Evolutionary conservation across 768 basidiomycete genomes (phyloP), one percentile per base, ranked within the genome.

Genomic region (Mycena sanguinolenta): DNA sequence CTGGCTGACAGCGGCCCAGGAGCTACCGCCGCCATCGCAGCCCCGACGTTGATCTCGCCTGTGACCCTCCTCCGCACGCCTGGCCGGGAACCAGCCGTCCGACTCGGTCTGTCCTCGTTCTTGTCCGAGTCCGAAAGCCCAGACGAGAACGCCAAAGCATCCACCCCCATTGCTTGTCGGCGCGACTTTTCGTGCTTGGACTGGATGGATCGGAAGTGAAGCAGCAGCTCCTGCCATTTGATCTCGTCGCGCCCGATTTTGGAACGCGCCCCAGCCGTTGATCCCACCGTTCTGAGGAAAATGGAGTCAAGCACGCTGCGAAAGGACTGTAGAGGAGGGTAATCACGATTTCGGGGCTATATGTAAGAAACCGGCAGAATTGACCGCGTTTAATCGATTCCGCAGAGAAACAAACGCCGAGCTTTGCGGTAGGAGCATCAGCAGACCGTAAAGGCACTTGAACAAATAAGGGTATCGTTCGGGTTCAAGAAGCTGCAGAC

Each of bases 351-450:
- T 95, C 0, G 96, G 94, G 12, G 94, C 90, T 68, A 96, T 94
- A 63, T 98, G 95, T 10, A 97, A 81, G 82, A 96, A 98, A 8
- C 97, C 97, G 10, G 96, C 91, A 4, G 97, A 95, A 80, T 96
- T 97, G 57, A 99, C 96, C 1, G 97, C 96, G 73, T 94, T 97
- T 52, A 99, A 84, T 27, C 98, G 91, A 81, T 98, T 98, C 44
- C 97, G 89, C 27, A 99, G 86, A 0, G 97, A 97, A 12, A 96
- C 90, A 75, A 99, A 99, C 3, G 98, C 98, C 27, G 93, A 93
- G 77, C 96, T 98, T 83, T 99, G 98, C 0, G 98, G 98, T 12
- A 99, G 83, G 63, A 99, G 84, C 98, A 99, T 99, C 68, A 99
- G 84, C 10, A 99, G 85, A 2, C 98, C 98, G 77, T 99, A 99